These are phyloP conservation scores for Candida manassasensis DNA, from an alignment of 805 yeast genomes.

Conservation along the genomic window DNA sequence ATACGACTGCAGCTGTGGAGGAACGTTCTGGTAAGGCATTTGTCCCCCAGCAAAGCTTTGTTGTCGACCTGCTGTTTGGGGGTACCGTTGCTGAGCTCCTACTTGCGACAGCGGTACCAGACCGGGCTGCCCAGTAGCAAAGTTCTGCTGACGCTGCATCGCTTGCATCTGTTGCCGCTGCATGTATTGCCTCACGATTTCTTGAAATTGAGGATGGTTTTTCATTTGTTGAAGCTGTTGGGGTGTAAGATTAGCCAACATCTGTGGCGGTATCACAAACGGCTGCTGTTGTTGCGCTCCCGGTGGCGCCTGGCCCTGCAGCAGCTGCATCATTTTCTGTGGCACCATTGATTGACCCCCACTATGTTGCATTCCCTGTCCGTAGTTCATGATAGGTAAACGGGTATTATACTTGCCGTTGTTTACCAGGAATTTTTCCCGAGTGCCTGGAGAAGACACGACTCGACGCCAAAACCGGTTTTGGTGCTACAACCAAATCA, in stretches of 20 bases:
- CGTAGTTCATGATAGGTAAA: conserved; percentile 11
- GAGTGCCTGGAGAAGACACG: too few relatives aligned
- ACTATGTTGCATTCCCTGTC: conserved; percentile 7
- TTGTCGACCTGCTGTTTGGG: conserved; percentile 4
- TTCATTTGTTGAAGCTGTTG: conserved; percentile 40
- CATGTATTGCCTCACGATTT: conserved; percentile 35
- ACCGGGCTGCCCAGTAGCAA: too few relatives aligned
- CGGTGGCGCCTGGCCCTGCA: conserved; percentile 7
- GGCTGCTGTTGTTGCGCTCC: conserved; percentile 6
- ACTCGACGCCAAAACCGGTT: too few relatives aligned
- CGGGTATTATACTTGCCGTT: too few relatives aligned
- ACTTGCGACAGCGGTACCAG: too few relatives aligned
- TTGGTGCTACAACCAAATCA: too few relatives aligned
- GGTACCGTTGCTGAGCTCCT: conserved; percentile 7
- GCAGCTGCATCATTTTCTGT: conserved; percentile 1
- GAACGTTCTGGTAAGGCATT: conserved; percentile 6
- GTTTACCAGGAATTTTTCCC: too few relatives aligned
- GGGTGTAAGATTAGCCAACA: conserved; percentile 30
- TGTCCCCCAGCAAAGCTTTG: conserved; percentile 4
- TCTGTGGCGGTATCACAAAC: conserved; percentile 20
- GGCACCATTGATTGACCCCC: conserved; percentile 5
- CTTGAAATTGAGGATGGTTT: conserved; percentile 40
- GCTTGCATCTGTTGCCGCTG: conserved; percentile 37
- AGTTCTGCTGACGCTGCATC: conserved; percentile 27
- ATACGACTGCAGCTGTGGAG: conserved; percentile 7